Evolutionary conservation across 441 rosid genomes (phyloP), one percentile per base, ranked within the genome.

Genomic region (Dalechampia spathulata): DNA sequence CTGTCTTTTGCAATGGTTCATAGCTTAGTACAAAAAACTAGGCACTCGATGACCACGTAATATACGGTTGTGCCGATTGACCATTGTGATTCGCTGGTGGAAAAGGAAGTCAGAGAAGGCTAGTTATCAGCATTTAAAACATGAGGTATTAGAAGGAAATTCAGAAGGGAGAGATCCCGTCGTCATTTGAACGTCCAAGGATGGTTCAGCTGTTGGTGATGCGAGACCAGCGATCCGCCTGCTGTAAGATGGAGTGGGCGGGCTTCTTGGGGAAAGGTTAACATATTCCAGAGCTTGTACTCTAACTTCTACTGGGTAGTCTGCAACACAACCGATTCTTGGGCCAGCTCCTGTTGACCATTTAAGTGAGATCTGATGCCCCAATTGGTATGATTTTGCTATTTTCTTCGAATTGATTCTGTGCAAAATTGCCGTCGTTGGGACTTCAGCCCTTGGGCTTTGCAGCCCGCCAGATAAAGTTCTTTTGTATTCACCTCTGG

Each of bases 281-380:
- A 91, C 98, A 25, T 77, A 77, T 79, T 88, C 96, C 61, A 91
- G 55, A 28, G 98, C 96, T 69, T 86, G 95, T 30, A 67, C 54
- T 62, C 98, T 78, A 27, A 91, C 70, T 60, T 86, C 75, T 4
- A 72, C 58, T 0, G 98, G 96, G 64, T 88, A 91, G 70, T 91
- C 98, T 1, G 93, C 95, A 46, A 83, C 79, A 59, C 98, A 91
- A 20, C 98, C 98, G 4, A 88, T 91, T 61, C 98, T 78, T 27
- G 95, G 96, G 34, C 98, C 98, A 10, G 80, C 96, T 21, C 98
- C 96, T 0, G 89, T 88, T 25, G 96, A 72, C 98, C 96, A 91
- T 67, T 83, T 84, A 55, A 69, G 82, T 12, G 90, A 52, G 45
- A 91, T 71, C 47, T 91, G 93, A 74, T 83, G 77, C 25, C 96